Percentiles rank a stretch among this genome's conserved stretches.
Evolutionary conservation across 2,329 filamentous ascomycete genomes (phyloP).

Genomic region (Colletotrichum sp.): DNA sequence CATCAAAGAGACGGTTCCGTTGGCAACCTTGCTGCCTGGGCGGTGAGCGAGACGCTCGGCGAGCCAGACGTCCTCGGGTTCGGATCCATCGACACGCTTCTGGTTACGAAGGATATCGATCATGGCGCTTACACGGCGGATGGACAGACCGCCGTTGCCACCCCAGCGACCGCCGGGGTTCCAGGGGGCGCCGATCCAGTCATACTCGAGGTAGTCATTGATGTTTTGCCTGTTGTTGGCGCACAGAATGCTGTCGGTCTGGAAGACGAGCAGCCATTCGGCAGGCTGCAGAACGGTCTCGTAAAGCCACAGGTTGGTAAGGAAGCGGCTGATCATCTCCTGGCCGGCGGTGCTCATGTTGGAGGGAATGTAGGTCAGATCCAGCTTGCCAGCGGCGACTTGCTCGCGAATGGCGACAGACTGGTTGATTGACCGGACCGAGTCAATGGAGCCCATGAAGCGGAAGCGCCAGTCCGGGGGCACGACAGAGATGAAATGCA

Average conservation of each 20-base stretch:
- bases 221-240: conserved; percentile 53
- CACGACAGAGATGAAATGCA: conserved; percentile 61
- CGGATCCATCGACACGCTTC: conserved; percentile 43
- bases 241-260: conserved; percentile 61
- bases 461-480: conserved; percentile 61
- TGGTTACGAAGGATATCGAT: conserved; percentile 56
- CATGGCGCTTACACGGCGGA: conserved; percentile 58
- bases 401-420: conserved; percentile 51
- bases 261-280: conserved; percentile 61
- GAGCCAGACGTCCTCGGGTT: conserved; percentile 64
- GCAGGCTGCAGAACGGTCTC: conserved; percentile 51
- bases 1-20: conserved; percentile 51
- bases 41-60: conserved; percentile 55
- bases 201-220: conserved; percentile 56
- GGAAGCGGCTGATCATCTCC: conserved; percentile 57
- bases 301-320: conserved; percentile 59
- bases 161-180: conserved; percentile 44
- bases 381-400: conserved; percentile 49
- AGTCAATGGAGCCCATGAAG: conserved; percentile 57
- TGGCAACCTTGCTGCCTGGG: conserved; percentile 54
- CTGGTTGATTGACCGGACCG: conserved; percentile 48
- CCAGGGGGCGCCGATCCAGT: conserved; percentile 61
- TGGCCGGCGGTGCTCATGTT: conserved; percentile 56
- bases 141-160: conserved; percentile 57
- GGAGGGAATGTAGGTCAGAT: conserved; percentile 54